Conservation (phyloP, 352 stramenopile genomes). For the Phytophthora fragariaefolia region DNA sequence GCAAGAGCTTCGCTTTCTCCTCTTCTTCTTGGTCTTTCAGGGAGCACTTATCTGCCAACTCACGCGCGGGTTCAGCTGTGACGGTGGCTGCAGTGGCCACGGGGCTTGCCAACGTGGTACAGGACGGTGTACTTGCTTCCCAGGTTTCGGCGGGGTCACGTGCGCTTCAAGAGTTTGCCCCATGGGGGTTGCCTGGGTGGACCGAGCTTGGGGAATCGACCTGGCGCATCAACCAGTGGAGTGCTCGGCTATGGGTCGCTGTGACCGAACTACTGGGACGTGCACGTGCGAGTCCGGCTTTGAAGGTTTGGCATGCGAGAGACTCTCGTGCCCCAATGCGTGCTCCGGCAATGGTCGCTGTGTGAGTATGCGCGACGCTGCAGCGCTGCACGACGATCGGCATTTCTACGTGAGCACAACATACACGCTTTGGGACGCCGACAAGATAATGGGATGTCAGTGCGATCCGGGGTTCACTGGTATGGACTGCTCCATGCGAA, state of each 20-base stretch:
- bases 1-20: slow-evolving; percentile 8
- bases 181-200: slow-evolving; percentile 58
- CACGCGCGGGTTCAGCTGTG: slow-evolving; percentile 47
- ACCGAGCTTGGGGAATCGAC: slow-evolving; percentile 62
- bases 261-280: slow-evolving; percentile 70
- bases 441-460: slow-evolving; percentile 83
- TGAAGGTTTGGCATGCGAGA: slow-evolving; percentile 80
- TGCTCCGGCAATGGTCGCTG: slow-evolving; percentile 71
- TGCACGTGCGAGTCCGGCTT: slow-evolving; percentile 69
- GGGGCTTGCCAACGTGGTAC: slow-evolving; percentile 56
- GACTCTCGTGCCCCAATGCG: slow-evolving; percentile 60
- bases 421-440: slow-evolving; percentile 74
- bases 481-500: slow-evolving; percentile 67
- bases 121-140: slow-evolving; percentile 85
- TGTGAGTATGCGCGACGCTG: slow-evolving; percentile 73
- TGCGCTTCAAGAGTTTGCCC: slow-evolving; percentile 65
- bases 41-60: slow-evolving; percentile 1
- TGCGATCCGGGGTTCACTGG: slow-evolving; percentile 72
- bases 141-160: slow-evolving; percentile 71
- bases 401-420: slow-evolving; percentile 72
- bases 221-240: slow-evolving; percentile 82
- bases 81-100: slow-evolving; percentile 88
- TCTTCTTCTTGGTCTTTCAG: slow-evolving; percentile 15
- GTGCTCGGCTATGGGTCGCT: slow-evolving; percentile 88
- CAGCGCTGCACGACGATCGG: slow-evolving; percentile 59